A percentile compares a stretch with the other conserved stretches of the same genome.
Evolutionary conservation across 352 stramenopile species (phyloP).

Genomic region (Aphanomyces euteiches): DNA sequence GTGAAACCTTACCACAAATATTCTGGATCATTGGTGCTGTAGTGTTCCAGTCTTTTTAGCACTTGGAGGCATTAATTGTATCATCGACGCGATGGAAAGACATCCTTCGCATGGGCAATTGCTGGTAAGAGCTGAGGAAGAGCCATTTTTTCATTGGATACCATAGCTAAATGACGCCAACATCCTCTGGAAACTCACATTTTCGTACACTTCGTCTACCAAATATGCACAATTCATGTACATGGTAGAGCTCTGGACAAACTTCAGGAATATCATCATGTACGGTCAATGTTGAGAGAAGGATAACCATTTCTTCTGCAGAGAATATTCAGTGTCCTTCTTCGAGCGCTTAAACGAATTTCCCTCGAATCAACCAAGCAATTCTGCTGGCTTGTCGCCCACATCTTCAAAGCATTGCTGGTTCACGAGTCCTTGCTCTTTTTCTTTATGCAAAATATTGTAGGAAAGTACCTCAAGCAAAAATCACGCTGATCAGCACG

Average conservation of each 20-base stretch:
- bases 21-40: background rate
- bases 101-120: background rate
- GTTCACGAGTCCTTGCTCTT: no score
- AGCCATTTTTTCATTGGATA: background rate
- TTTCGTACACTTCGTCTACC: background rate
- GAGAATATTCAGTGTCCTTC: background rate
- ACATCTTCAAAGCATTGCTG: background rate
- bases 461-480: no score
- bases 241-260: no score
- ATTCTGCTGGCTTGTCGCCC: background rate
- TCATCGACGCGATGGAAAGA: background rate
- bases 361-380: background rate
- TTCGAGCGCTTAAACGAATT: background rate
- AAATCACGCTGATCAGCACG: background rate
- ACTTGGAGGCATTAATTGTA: background rate
- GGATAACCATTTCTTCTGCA: background rate
- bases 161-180: conserved; percentile 5
- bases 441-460: no score
- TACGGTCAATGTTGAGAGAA: no score
- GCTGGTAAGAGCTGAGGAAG: background rate
- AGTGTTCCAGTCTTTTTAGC: conserved; percentile 15
- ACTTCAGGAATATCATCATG: no score
- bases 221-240: no score
- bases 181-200: conserved; percentile 4
- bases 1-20: background rate